A percentile compares a stretch with the other conserved stretches of the same genome.
These are phyloP conservation scores for Anacardium occidentale DNA, from an alignment of 345 rosid genomes.

Conservation along the genomic window DNA sequence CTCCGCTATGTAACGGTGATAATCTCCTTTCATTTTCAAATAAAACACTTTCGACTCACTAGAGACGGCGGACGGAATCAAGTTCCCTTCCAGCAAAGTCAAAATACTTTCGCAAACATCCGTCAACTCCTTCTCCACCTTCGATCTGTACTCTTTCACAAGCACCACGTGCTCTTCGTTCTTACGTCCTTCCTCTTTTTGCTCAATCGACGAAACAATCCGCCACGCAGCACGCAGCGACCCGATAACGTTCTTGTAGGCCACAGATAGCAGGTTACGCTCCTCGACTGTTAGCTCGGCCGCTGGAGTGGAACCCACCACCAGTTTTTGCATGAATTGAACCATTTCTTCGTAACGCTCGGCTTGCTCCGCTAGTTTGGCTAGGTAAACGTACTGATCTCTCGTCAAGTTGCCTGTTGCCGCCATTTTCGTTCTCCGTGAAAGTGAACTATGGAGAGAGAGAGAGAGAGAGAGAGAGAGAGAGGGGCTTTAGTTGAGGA, in stretches of 20 bases:
- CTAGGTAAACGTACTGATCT: slow-evolving; percentile 89
- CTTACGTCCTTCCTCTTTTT: slow-evolving; percentile 89
- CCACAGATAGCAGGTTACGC: slow-evolving; percentile 91
- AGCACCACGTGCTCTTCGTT: slow-evolving; percentile 90
- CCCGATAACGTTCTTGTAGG: slow-evolving; percentile 97
- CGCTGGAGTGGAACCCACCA: slow-evolving; percentile 69
- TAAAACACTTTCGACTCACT: slow-evolving; percentile 91
- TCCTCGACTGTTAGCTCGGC: slow-evolving; percentile 90
- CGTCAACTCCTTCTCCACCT: slow-evolving; percentile 75
- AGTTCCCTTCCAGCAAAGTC: slow-evolving; percentile 57
- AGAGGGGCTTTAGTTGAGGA: background rate
- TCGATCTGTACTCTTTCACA: slow-evolving; percentile 93
- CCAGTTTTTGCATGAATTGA: slow-evolving; percentile 85
- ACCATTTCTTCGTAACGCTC: slow-evolving; percentile 99
- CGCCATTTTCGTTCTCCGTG: slow-evolving; percentile 23
- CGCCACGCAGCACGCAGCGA: slow-evolving; percentile 98
- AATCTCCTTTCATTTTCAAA: slow-evolving; percentile 97
- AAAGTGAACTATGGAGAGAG: background rate
- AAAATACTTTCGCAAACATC: slow-evolving; percentile 76
- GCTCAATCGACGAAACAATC: slow-evolving; percentile 91
- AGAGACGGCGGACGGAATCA: slow-evolving; percentile 70
- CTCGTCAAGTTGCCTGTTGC: slow-evolving; percentile 55
- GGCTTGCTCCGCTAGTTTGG: slow-evolving; percentile 95
- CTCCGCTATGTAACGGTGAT: slow-evolving; percentile 91
- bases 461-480: background rate